Base-by-base conservation (phyloP, 164 flowering plant genomes). In the Hamamelis virginiana region DNA sequence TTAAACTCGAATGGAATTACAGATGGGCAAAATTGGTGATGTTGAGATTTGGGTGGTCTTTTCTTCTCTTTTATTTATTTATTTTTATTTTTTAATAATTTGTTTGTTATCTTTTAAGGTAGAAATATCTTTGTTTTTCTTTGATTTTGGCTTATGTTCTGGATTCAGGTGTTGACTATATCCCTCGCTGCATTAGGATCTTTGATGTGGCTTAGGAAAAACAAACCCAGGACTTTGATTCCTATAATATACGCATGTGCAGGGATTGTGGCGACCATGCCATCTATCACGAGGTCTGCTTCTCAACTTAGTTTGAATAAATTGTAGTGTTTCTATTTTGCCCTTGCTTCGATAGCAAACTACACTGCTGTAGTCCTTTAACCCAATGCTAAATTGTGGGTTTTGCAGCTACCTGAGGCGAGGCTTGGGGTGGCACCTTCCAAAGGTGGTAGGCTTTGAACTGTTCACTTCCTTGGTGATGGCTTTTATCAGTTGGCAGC, bases 141-240 rank as follows among this genome's bases (percentile, higher is more conserved):
- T 25, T 10, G 13, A 28, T 5, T 22, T 46, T 41, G 23, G 18
- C 21, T 59, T 45, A 18, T 66, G 55, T 66, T 52, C 13, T 33
- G 26, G 46, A 13, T 75, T 64, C 85, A 94, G 99, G 95, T 91
- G 70, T 80, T 92, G 72, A 85, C 86, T 59, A 80, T 95, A 68
- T 92, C 99, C 33, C 96, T 95, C 68, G 94, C 99, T 79, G 97
- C 98, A 53, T 64, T 95, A 82, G 97, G 96, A 55, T 95, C 99
- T 70, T 80, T 95, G 82, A 92, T 92, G 88, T 95, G 99, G 99
- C 96, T 92, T 5, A 80, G 98, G 72, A 95, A 95, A 77, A 95
- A 91, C 85, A 95, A 92, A 55, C 99, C 99, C 28, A 86, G 75
- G 85, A 80, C 96, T 33, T 75, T 92, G 72, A 84, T 94, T 75